A percentile compares a stretch with the other conserved stretches of the same genome.
Conservation (phyloP, 2,329 filamentous ascomycete genomes). For the Zymoseptoria crescenta region DNA sequence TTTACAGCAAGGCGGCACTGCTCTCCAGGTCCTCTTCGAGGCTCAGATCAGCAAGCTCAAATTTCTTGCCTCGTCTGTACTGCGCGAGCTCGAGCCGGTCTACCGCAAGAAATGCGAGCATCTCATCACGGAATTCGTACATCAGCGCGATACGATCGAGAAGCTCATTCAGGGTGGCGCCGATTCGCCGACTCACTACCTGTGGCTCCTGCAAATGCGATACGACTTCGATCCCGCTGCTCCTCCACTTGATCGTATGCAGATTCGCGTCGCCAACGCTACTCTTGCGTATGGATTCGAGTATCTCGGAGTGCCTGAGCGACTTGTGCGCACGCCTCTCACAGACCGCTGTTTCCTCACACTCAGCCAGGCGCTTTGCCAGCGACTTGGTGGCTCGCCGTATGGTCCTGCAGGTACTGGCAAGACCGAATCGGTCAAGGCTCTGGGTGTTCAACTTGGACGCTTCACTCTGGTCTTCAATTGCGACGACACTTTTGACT, state of each 20-base stretch:
- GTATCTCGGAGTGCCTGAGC: constrained; percentile 91
- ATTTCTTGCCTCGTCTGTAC: constrained; percentile 77
- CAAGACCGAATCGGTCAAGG: constrained; percentile 98
- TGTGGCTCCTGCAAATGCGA: constrained; percentile 96
- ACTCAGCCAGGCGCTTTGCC: constrained; percentile 88
- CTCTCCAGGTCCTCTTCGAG: constrained; percentile 64
- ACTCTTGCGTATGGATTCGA: constrained; percentile 95
- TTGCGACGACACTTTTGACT: constrained; percentile 99
- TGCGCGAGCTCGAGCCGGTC: constrained; percentile 80
- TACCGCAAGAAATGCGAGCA: constrained; percentile 96
- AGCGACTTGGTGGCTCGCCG: constrained; percentile 89
- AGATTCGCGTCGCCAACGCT: constrained; percentile 95
- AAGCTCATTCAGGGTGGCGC: constrained; percentile 73
- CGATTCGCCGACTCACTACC: constrained; percentile 66
- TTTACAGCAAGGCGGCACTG: constrained; percentile 62
- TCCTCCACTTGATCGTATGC: constrained; percentile 72
- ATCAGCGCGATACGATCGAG: constrained; percentile 89
- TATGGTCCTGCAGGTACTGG: constrained; percentile 97
- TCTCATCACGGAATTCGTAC: constrained; percentile 96
- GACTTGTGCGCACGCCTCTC: constrained; percentile 89
- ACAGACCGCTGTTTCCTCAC: constrained; percentile 98
- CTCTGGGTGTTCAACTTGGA: constrained; percentile 88
- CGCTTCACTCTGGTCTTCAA: constrained; percentile 98
- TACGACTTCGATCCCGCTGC: constrained; percentile 80
- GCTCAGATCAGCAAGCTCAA: constrained; percentile 78